Conservation (phyloP, 805 yeast genomes). For the Kluyveromyces lactis region DNA sequence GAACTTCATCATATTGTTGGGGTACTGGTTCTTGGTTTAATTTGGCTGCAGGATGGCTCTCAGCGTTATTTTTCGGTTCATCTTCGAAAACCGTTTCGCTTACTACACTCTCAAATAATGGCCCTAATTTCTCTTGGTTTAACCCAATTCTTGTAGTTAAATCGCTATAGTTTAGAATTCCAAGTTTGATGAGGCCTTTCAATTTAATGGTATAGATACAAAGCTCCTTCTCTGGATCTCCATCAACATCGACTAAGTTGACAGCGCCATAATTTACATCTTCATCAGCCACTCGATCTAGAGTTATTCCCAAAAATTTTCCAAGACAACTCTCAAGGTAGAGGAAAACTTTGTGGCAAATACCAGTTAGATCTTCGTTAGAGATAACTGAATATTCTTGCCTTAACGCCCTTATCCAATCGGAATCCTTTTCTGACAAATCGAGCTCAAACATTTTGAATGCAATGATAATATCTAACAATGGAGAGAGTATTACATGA, state of each 20-base stretch:
- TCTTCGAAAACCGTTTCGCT: conserved; percentile 18
- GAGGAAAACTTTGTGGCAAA: conserved; percentile 16
- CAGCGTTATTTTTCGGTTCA: conserved; percentile 3
- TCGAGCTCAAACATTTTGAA: conserved; percentile 23
- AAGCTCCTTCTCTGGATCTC: conserved; percentile 17
- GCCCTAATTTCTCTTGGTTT: conserved; percentile 22
- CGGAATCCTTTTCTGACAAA: conserved; percentile 16
- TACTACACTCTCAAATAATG: conserved; percentile 16
- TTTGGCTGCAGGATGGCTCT: neutral
- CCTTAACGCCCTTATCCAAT: conserved; percentile 15
- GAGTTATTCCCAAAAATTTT: conserved; percentile 11
- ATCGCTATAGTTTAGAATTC: conserved; percentile 9
- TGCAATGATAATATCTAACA: conserved; percentile 21
- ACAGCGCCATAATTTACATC: conserved; percentile 20
- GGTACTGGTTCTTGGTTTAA: neutral
- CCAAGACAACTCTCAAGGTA: conserved; percentile 22
- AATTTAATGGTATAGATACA: conserved; percentile 23
- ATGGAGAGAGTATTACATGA: conserved; percentile 9
- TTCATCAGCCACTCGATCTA: conserved; percentile 21
- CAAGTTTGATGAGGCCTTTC: conserved; percentile 20
- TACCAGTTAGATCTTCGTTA: conserved; percentile 6
- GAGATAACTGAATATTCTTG: conserved; percentile 12
- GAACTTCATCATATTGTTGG: neutral
- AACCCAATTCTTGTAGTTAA: conserved; percentile 15
- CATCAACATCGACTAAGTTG: conserved; percentile 4